A percentile compares a stretch with the other conserved stretches of the same genome.
Evolutionary conservation across 2,329 filamentous ascomycete species (phyloP).

Genomic region (Cladosporium sp.): DNA sequence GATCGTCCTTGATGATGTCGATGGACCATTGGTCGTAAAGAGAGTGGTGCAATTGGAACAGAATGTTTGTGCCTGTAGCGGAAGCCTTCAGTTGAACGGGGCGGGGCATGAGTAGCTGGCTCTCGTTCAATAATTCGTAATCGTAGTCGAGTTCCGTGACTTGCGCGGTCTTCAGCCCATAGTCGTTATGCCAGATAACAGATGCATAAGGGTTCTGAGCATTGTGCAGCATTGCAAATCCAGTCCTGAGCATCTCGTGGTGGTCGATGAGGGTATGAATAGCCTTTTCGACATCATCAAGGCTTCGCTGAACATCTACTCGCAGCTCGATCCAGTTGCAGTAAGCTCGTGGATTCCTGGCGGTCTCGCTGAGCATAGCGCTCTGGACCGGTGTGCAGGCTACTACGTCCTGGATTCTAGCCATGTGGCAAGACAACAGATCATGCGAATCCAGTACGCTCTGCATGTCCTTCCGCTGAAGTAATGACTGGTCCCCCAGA

Average conservation of each 20-base stretch:
- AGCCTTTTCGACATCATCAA: slow-evolving; percentile 37
- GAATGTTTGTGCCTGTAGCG: slow-evolving; percentile 32
- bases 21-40: slow-evolving; percentile 94
- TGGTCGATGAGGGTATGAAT: slow-evolving; percentile 51
- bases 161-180: not conserved
- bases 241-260: slow-evolving; percentile 72
- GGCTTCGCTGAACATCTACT: slow-evolving; percentile 40
- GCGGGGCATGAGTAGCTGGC: slow-evolving; percentile 51
- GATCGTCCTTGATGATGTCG: slow-evolving; percentile 67
- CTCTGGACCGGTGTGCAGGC: slow-evolving; percentile 73
- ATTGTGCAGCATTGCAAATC: slow-evolving; percentile 60
- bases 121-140: slow-evolving; percentile 23
- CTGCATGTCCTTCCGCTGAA: not conserved
- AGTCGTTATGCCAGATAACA: slow-evolving; percentile 59
- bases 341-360: slow-evolving; percentile 61
- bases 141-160: slow-evolving; percentile 20
- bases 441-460: not conserved
- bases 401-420: slow-evolving; percentile 43
- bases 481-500: not conserved
- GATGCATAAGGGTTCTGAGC: slow-evolving; percentile 56
- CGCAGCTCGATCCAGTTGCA: slow-evolving; percentile 74
- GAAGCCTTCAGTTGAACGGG: slow-evolving; percentile 55
- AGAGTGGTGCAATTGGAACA: slow-evolving; percentile 73
- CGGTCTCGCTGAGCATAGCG: slow-evolving; percentile 78
- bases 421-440: not conserved